Conservation (phyloP, 345 rosid genomes). For the Aegle marmelos region DNA sequence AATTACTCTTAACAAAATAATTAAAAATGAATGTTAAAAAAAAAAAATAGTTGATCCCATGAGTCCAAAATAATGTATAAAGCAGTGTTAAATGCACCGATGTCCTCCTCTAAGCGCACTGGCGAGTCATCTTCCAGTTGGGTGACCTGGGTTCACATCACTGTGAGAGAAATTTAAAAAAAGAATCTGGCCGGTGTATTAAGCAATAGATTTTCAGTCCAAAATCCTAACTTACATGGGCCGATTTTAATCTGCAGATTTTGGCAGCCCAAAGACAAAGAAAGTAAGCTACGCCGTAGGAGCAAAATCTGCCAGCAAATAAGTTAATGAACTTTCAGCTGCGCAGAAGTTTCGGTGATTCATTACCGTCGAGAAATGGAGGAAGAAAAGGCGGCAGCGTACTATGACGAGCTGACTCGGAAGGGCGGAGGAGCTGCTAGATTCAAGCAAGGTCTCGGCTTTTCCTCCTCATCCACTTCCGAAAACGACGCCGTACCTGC, state of each 20-base stretch:
- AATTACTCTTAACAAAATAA: no score
- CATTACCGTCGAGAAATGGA: constrained; percentile 36
- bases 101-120: no score
- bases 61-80: no score
- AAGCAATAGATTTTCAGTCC: no score
- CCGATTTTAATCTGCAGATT: no score
- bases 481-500: constrained; percentile 30
- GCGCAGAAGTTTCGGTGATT: neutral
- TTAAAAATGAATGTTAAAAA: no score
- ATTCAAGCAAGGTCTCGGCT: constrained; percentile 95
- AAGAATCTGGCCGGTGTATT: accelerated
- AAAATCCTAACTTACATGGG: no score
- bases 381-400: constrained; percentile 76
- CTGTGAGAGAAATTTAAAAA: no score
- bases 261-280: neutral
- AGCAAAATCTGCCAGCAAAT: neutral
- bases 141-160: no score
- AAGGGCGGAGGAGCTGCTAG: constrained; percentile 95
- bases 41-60: no score
- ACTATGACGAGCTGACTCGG: constrained; percentile 78
- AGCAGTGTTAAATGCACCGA: no score
- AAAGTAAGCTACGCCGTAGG: neutral
- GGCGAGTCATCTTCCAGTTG: accelerated
- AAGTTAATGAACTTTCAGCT: neutral
- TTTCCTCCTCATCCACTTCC: constrained; percentile 40